These are phyloP conservation scores for Prunus mume DNA, from an alignment of 306 rosid species.

Conservation along the genomic window DNA sequence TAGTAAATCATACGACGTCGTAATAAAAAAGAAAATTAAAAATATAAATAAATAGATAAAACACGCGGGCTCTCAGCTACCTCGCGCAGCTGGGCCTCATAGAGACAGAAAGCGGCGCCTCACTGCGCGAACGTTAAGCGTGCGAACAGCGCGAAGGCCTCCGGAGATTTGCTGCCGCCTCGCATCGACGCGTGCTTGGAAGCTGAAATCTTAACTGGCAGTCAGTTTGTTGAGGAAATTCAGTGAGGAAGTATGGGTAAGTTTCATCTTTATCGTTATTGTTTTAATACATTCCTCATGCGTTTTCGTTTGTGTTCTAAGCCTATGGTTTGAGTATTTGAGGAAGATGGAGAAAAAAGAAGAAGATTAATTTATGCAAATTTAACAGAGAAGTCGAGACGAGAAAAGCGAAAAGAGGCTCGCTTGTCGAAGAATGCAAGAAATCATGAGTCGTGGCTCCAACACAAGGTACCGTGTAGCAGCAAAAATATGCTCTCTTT, in stretches of 20 bases:
- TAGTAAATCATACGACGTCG: no score
- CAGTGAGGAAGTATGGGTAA: background rate
- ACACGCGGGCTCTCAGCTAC: no score
- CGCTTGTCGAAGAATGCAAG: constrained; percentile 51
- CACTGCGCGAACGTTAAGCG: no score
- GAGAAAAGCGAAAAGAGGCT: constrained; percentile 66
- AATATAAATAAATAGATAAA: no score
- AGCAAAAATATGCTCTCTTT: background rate
- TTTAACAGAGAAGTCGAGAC: constrained; percentile 45
- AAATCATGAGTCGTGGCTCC: constrained; percentile 55
- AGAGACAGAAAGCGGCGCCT: no score
- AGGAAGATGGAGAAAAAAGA: background rate
- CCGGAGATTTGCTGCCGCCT: no score
- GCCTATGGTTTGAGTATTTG: background rate
- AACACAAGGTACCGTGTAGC: constrained; percentile 40
- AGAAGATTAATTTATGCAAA: background rate
- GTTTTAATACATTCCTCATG: background rate
- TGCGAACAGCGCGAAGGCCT: no score
- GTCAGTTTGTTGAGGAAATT: background rate
- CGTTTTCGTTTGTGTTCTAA: background rate
- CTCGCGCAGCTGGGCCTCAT: no score
- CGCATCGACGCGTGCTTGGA: no score
- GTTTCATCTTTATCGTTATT: background rate
- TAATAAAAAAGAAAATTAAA: no score
- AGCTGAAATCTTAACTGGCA: no score